Evolutionary conservation across 1,284 basidiomycete genomes (phyloP).

Genomic region (Fomitopsis betulina): DNA sequence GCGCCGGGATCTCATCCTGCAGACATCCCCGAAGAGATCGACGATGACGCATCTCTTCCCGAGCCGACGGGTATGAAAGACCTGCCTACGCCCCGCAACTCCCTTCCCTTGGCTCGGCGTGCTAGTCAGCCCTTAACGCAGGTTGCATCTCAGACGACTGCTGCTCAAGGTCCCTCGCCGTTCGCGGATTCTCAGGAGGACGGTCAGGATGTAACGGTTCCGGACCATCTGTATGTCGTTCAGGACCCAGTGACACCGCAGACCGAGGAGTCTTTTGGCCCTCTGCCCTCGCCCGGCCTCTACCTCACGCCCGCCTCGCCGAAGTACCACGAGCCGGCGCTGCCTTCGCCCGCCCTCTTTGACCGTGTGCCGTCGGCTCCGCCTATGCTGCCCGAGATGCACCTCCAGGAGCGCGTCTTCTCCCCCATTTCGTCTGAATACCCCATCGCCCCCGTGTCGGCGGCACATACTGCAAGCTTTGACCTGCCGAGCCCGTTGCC

Average conservation of each 20-base stretch:
- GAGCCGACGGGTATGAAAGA: not conserved
- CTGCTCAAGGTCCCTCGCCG: not conserved
- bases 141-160: not conserved
- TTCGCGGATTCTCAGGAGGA: not conserved
- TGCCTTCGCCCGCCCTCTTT: slow-evolving; percentile 34
- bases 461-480: slow-evolving; percentile 12
- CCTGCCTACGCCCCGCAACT: not conserved
- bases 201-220: slow-evolving; percentile 1
- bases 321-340: slow-evolving; percentile 21
- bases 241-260: slow-evolving; percentile 15
- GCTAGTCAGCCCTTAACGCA: not conserved
- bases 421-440: slow-evolving; percentile 34
- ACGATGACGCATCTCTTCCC: not conserved
- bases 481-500: slow-evolving; percentile 21
- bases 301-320: slow-evolving; percentile 16
- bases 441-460: slow-evolving; percentile 19
- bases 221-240: slow-evolving; percentile 2
- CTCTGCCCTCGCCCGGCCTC: slow-evolving; percentile 27
- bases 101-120: not conserved
- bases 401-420: slow-evolving; percentile 28
- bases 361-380: slow-evolving; percentile 45
- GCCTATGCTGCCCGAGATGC: slow-evolving; percentile 51
- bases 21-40: not conserved
- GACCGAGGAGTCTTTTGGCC: slow-evolving; percentile 20
- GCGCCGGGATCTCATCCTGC: slow-evolving; percentile 25